Conservation (phyloP, 768 basidiomycete genomes). For the Amanita muscaria region DNA sequence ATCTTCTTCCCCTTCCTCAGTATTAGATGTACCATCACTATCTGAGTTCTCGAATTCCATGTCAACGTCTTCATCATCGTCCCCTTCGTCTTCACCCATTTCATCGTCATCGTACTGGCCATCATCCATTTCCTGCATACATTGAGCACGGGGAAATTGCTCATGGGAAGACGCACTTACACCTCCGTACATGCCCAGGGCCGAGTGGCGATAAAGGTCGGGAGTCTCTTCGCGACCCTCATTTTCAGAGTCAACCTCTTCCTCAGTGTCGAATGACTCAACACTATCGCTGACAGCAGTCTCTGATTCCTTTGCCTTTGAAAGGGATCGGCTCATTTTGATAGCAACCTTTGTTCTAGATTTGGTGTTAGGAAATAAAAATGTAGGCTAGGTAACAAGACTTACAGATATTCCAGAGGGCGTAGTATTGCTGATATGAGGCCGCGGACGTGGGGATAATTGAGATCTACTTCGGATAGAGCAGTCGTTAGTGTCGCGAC, state of each 20-base stretch:
- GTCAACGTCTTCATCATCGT: slow-evolving; percentile 76
- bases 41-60: slow-evolving; percentile 84
- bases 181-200: slow-evolving; percentile 91
- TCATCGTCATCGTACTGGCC: slow-evolving; percentile 58
- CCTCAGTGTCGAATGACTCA: slow-evolving; percentile 47
- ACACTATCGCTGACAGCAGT: slow-evolving; percentile 38
- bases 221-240: slow-evolving; percentile 71
- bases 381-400: slow-evolving; percentile 7
- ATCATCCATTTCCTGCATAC: slow-evolving; percentile 75
- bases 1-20: slow-evolving; percentile 60
- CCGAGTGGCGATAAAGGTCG: slow-evolving; percentile 92
- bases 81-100: slow-evolving; percentile 77
- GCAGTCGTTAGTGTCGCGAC: slow-evolving; percentile 83
- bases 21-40: slow-evolving; percentile 73
- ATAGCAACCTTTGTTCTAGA: slow-evolving; percentile 90
- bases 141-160: slow-evolving; percentile 7
- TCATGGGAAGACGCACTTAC: slow-evolving; percentile 37
- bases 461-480: slow-evolving; percentile 88
- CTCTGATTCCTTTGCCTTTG: slow-evolving; percentile 51
- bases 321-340: slow-evolving; percentile 84
- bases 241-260: slow-evolving; percentile 50
- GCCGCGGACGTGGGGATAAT: slow-evolving; percentile 84
- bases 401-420: slow-evolving; percentile 85
- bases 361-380: slow-evolving; percentile 9
- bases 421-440: slow-evolving; percentile 83